Percentiles rank a stretch among this genome's conserved stretches.
phyloP scores from a whole-genome alignment of 176 grass and related monocot species.

The Juncus inflexus region DNA sequence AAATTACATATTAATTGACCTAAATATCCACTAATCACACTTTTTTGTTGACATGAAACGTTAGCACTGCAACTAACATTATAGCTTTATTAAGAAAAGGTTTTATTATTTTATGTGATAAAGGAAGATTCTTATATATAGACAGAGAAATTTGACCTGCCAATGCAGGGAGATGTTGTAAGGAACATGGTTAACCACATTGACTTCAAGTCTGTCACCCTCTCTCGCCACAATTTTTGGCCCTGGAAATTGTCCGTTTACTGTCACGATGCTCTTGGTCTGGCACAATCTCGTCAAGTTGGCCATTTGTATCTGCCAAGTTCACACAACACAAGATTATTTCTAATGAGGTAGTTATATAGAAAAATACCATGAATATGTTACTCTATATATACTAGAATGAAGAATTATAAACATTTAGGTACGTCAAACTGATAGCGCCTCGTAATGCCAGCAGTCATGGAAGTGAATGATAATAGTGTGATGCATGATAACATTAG shows the following conservation, averaged over 20 bases:
- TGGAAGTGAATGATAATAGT: constrained; percentile 6
- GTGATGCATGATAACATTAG: constrained; percentile 14
- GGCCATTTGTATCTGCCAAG: constrained; percentile 48
- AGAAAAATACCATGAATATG: neutral
- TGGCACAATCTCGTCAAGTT: constrained; percentile 60
- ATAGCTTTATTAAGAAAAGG: neutral
- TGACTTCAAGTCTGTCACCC: constrained; percentile 43
- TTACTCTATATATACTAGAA: neutral
- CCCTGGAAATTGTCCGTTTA: constrained; percentile 59
- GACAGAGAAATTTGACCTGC: constrained; percentile 12
- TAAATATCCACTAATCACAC: neutral
- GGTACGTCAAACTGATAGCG: constrained; percentile 27
- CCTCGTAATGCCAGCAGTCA: constrained; percentile 15
- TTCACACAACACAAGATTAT: neutral
- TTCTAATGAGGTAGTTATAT: neutral
- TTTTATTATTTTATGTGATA: neutral
- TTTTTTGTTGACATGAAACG: neutral
- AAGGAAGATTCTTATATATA: constrained; percentile 10
- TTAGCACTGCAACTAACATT: constrained; percentile 16
- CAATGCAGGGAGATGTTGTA: constrained; percentile 65
- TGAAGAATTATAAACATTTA: neutral
- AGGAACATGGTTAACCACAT: constrained; percentile 49
- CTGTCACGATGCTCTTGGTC: constrained; percentile 63
- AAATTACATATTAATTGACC: neutral
- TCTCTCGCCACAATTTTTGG: constrained; percentile 45